Conservation (phyloP, 1,139 yeast species). For the Candida sp. region DNA sequence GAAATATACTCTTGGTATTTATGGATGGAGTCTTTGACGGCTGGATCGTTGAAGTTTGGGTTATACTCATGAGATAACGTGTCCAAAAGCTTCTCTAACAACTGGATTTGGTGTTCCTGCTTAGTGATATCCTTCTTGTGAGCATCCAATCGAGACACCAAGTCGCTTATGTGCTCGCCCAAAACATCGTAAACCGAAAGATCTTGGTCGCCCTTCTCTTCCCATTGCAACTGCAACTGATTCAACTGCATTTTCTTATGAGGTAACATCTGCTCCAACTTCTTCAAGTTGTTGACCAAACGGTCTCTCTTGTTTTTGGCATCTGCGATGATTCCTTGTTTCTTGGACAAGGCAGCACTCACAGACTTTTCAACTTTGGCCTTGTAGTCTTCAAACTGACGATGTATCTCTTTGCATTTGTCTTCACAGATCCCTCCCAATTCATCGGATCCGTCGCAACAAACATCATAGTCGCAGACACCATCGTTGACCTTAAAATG, state of each 20-base stretch:
- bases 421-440: conserved; percentile 52
- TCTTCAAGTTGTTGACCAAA: conserved; percentile 27
- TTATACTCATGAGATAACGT: conserved; percentile 65
- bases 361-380: conserved; percentile 19
- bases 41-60: conserved; percentile 90
- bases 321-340: conserved; percentile 27
- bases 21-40: conserved; percentile 76
- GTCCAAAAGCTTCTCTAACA: conserved; percentile 48
- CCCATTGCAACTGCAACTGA: conserved; percentile 9
- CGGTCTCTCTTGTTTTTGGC: conserved; percentile 23
- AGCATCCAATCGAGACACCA: conserved; percentile 11
- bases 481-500: conserved; percentile 83
- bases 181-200: conserved; percentile 23
- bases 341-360: conserved; percentile 25
- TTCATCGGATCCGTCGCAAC: conserved; percentile 98
- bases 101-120: conserved; percentile 20
- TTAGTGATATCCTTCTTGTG: conserved; percentile 15
- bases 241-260: conserved; percentile 26
- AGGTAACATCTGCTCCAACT: conserved; percentile 28
- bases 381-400: conserved; percentile 31
- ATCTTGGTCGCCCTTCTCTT: conserved; percentile 14
- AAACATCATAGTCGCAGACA: conserved; percentile 83
- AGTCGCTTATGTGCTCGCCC: conserved; percentile 19
- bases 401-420: conserved; percentile 54
- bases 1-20: conserved; percentile 60